Conservation (phyloP, 2,329 filamentous ascomycete genomes). For the Cylindrodendrum hubeiense region DNA sequence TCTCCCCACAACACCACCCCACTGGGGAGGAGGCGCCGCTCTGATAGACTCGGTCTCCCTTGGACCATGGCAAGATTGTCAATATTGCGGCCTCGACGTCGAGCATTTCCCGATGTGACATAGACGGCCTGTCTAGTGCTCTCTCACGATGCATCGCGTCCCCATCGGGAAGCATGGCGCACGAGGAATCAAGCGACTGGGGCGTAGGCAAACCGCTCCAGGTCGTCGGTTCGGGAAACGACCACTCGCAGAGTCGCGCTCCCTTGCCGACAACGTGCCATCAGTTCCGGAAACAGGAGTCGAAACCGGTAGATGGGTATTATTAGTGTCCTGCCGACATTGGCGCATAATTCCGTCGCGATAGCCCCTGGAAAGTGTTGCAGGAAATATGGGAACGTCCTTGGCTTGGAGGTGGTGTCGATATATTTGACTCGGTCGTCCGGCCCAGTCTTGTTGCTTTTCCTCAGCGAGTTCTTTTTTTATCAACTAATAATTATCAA, state of each 20-base stretch:
- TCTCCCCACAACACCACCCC: conserved; percentile 14
- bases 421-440: conserved; percentile 15
- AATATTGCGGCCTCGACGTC: not conserved
- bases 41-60: not conserved
- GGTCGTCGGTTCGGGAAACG: not conserved
- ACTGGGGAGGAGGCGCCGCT: not conserved
- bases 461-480: not conserved
- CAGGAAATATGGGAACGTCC: conserved; percentile 22
- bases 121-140: not conserved
- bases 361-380: conserved; percentile 12
- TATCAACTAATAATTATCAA: conserved; percentile 12
- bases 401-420: conserved; percentile 1
- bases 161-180: not conserved
- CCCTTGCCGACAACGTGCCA: conserved; percentile 22
- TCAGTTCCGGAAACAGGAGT: conserved; percentile 2
- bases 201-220: not conserved
- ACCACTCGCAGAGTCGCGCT: not conserved
- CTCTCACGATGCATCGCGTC: not conserved
- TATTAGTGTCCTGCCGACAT: conserved; percentile 4
- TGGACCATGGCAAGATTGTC: not conserved
- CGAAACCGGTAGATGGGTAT: conserved; percentile 20
- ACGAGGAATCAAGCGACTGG: not conserved
- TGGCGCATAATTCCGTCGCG: not conserved
- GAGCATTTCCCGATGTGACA: conserved; percentile 13
- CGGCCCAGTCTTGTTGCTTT: not conserved